Conservation (phyloP, 2,329 filamentous ascomycete species). For the Sordariomycetes sp. region DNA sequence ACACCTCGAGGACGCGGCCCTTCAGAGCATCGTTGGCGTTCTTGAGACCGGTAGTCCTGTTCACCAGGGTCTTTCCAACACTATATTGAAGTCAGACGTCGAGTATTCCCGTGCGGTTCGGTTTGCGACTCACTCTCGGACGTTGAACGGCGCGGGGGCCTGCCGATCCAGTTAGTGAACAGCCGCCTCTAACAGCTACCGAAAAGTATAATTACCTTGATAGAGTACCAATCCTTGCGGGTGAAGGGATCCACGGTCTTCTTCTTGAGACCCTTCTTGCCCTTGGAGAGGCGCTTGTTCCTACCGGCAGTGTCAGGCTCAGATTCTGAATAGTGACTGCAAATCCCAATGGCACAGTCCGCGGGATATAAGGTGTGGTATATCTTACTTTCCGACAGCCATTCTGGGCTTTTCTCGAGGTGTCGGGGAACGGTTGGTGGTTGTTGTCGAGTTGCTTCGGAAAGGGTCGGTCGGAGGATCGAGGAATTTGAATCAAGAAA, state of each 20-base stretch:
- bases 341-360: slow-evolving; percentile 1
- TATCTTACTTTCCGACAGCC: slow-evolving; percentile 46
- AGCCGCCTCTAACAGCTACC: background rate
- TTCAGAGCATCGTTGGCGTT: slow-evolving; percentile 99
- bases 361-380: background rate
- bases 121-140: slow-evolving; percentile 70
- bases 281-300: slow-evolving; percentile 99
- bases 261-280: slow-evolving; percentile 99
- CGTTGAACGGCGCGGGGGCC: slow-evolving; percentile 91
- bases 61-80: slow-evolving; percentile 99
- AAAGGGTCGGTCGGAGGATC: slow-evolving; percentile 10
- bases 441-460: slow-evolving; percentile 14
- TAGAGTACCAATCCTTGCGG: slow-evolving; percentile 97
- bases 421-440: slow-evolving; percentile 27
- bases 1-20: slow-evolving; percentile 98
- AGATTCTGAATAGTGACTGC: background rate
- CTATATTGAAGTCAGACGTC: slow-evolving; percentile 29
- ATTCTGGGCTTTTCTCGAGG: slow-evolving; percentile 39
- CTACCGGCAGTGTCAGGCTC: slow-evolving; percentile 24
- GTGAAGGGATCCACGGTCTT: slow-evolving; percentile 94
- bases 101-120: background rate
- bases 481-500: slow-evolving; percentile 10
- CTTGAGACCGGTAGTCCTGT: slow-evolving; percentile 99
- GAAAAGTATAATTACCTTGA: slow-evolving; percentile 57
- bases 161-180: slow-evolving; percentile 21